These are phyloP conservation scores for Rutstroemia sp. DNA, from an alignment of 2,329 filamentous ascomycete genomes.

Conservation along the genomic window DNA sequence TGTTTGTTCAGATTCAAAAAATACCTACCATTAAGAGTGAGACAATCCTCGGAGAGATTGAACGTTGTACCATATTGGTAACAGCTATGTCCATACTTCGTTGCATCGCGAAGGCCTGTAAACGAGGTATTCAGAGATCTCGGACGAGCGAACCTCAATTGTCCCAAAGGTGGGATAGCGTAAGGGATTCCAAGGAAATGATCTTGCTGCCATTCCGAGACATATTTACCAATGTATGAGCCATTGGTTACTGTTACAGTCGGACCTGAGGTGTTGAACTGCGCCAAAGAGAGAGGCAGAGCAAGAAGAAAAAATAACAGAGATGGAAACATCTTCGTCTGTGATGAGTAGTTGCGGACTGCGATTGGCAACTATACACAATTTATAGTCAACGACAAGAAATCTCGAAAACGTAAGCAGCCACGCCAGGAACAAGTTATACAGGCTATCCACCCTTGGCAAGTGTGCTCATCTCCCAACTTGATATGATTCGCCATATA, in stretches of 20 bases:
- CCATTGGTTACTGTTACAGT: slow-evolving; percentile 20
- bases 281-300: not conserved
- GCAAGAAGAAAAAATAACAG: not conserved
- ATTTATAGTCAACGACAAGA: too few relatives aligned
- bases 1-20: not conserved
- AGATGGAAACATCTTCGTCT: not conserved
- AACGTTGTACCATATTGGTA: slow-evolving; percentile 37
- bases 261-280: slow-evolving; percentile 10
- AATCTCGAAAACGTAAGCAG: too few relatives aligned
- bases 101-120: slow-evolving; percentile 33
- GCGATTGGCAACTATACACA: too few relatives aligned
- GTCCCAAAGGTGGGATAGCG: slow-evolving; percentile 37
- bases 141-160: slow-evolving; percentile 36
- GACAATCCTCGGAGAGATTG: slow-evolving; percentile 42
- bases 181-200: slow-evolving; percentile 43
- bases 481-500: too few relatives aligned
- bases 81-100: slow-evolving; percentile 38
- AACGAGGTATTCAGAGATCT: slow-evolving; percentile 35
- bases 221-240: slow-evolving; percentile 20
- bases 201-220: slow-evolving; percentile 27
- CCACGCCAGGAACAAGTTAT: too few relatives aligned
- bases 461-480: too few relatives aligned
- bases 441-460: too few relatives aligned
- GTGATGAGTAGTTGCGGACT: not conserved
- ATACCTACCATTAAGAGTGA: slow-evolving; percentile 32